Percentiles rank a stretch among this genome's conserved stretches.
Evolutionary conservation across 2,329 filamentous ascomycete genomes (phyloP).

Genomic region (Pseudonectria buxi): DNA sequence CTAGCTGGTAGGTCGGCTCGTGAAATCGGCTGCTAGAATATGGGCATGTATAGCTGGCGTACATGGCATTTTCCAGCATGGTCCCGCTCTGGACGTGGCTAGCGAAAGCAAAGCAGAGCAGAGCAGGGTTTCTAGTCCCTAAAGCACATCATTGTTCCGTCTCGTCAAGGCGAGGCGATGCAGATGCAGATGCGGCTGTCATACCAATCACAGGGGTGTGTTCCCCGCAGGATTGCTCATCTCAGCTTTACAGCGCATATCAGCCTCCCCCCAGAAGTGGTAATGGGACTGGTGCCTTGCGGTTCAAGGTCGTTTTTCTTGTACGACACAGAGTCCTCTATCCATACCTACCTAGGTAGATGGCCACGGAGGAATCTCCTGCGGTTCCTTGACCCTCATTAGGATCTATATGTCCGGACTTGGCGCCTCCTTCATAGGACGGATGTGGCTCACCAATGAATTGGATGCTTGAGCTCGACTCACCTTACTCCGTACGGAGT

Average conservation of each 20-base stretch:
- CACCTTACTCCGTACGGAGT: no score
- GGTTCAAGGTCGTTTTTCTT: no score
- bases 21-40: conserved; percentile 10
- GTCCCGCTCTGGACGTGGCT: conserved; percentile 6
- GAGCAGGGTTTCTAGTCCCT: no score
- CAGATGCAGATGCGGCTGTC: conserved; percentile 4
- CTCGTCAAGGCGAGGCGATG: conserved; percentile 2
- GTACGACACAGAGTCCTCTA: no score
- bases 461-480: conserved; percentile 15
- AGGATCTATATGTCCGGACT: no score
- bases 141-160: neutral
- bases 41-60: conserved; percentile 1
- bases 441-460: conserved; percentile 13
- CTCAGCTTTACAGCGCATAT: no score
- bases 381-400: neutral
- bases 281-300: no score
- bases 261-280: neutral
- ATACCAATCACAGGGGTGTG: neutral
- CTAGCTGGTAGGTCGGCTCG: conserved; percentile 6
- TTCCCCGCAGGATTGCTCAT: conserved; percentile 2
- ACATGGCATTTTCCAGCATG: conserved; percentile 4
- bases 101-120: conserved; percentile 2
- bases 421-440: neutral
- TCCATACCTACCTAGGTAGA: no score
- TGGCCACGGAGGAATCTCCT: neutral